These are phyloP conservation scores for Exophiala bonariae DNA, from an alignment of 2,329 filamentous ascomycete species.

Conservation along the genomic window DNA sequence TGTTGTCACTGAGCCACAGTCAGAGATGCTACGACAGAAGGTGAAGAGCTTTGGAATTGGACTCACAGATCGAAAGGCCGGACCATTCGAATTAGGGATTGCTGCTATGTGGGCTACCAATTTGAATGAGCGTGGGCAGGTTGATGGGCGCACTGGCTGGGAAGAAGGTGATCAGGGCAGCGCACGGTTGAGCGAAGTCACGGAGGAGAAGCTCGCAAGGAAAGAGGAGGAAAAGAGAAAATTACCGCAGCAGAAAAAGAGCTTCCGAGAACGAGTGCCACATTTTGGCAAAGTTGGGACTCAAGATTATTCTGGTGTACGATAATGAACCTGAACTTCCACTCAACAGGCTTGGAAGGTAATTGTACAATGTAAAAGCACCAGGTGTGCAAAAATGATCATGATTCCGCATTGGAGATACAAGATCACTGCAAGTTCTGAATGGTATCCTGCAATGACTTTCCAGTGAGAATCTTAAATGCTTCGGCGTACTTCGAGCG, in stretches of 20 bases:
- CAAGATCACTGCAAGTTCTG: conserved; percentile 8
- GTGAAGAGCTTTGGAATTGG: conserved; percentile 84
- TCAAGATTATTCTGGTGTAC: conserved; percentile 14
- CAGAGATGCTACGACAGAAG: conserved; percentile 82
- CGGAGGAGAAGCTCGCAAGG: conserved; percentile 26
- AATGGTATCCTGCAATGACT: conserved; percentile 35
- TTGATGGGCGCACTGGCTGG: conserved; percentile 28
- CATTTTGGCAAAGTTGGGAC: conserved; percentile 26
- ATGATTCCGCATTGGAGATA: not conserved
- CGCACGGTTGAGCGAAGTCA: conserved; percentile 26
- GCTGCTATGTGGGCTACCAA: conserved; percentile 92
- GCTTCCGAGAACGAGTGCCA: conserved; percentile 20
- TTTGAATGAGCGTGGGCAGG: conserved; percentile 42
- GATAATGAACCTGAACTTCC: conserved; percentile 9
- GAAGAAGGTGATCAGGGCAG: conserved; percentile 29
- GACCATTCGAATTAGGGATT: conserved; percentile 83
- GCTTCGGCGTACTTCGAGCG: conserved; percentile 73
- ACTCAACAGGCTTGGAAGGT: not conserved
- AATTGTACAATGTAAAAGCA: not conserved
- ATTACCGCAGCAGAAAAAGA: conserved; percentile 22
- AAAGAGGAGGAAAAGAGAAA: conserved; percentile 26
- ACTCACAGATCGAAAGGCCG: conserved; percentile 83
- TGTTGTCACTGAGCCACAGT: conserved; percentile 87
- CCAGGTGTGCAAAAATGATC: too few species aligned
- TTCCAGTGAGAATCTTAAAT: conserved; percentile 67